Evolutionary conservation across 345 rosid species (phyloP), one percentile per base, ranked within the genome.

Genomic region (Leavenworthia alabamica): DNA sequence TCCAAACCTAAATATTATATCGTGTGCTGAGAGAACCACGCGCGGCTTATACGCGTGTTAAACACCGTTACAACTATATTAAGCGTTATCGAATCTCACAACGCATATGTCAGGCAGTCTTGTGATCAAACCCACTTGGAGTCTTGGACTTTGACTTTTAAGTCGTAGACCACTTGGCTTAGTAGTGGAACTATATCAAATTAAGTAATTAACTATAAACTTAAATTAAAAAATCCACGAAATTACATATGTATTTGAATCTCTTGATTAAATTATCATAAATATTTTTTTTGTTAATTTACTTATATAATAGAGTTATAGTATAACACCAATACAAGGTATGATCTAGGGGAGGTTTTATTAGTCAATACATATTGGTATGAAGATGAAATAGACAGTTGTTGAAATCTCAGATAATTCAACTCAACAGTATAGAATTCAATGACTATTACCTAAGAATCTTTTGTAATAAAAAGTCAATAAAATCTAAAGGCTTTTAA

Each of bases 401-500:
- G 9, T 16, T 27, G 28, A n/a, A 20, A 49, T 39, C 0, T 39
- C 28, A 67, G 15, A 40, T 22, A 39, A 28, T 57, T 29, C 64
- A 66, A 47, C 24, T 36, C 15, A 17, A 46, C 40, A 66, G 48
- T 11, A 29, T 10, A 29, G 2, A 67, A 59, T 41, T 68, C 73
- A 60, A 60, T 7, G 46, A 60, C 47, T 40, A 9, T 43, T 43
- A 60, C 41, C 67, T 44, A 69, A 53, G 6, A 33, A 52, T 3
- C 10, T 24, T 24, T 24, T 24, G n/a, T n/a, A 0, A 0, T 20
- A 0, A 43, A 43, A 33, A 43, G 19, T 42, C 55, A 24, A 68
- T 31, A 28, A 46, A 5, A 20, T 41, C 28, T 47, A 6, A 13
- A n/a, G 60, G 51, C 66, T 60, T 67, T 68, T 8, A 33, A 26